Conservation (phyloP, 371 early-diverging fungal species). For the Mucor piriformis region DNA sequence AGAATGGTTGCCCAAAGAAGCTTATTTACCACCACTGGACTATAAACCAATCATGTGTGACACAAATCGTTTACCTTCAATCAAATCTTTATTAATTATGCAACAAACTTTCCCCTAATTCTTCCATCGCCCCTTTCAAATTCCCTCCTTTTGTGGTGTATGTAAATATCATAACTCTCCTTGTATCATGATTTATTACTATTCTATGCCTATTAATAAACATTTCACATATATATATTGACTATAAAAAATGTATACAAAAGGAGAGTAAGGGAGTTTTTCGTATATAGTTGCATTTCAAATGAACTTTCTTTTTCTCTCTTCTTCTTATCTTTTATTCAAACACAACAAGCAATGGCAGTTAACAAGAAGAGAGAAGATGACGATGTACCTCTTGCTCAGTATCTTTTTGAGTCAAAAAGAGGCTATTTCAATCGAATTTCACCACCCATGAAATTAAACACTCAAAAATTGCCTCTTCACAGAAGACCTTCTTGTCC, state of each 20-base stretch:
- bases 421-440: constrained; percentile 1
- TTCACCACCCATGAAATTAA: not conserved
- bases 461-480: not conserved
- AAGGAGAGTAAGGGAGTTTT: not conserved
- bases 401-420: constrained; percentile 2
- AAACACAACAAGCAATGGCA: not conserved
- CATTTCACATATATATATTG: no score
- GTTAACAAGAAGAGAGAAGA: constrained; percentile 1
- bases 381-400: constrained; percentile 22
- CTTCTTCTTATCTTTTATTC: not conserved
- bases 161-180: not conserved
- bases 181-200: no score
- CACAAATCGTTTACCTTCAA: constrained; percentile 22
- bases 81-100: constrained; percentile 17
- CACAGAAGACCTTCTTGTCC: constrained; percentile 10
- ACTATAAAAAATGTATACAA: not conserved
- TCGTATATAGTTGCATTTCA: constrained; percentile 4
- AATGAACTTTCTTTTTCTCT: constrained; percentile 1
- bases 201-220: no score
- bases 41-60: constrained; percentile 7
- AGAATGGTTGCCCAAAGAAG: not conserved
- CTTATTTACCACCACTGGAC: constrained; percentile 23
- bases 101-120: constrained; percentile 1
- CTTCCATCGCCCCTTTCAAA: not conserved
- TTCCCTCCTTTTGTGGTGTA: not conserved